Percentiles rank a stretch among this genome's conserved stretches.
Evolutionary conservation across 495 filamentous ascomycete species (phyloP).

Genomic region (Penicilliopsis zonata): DNA sequence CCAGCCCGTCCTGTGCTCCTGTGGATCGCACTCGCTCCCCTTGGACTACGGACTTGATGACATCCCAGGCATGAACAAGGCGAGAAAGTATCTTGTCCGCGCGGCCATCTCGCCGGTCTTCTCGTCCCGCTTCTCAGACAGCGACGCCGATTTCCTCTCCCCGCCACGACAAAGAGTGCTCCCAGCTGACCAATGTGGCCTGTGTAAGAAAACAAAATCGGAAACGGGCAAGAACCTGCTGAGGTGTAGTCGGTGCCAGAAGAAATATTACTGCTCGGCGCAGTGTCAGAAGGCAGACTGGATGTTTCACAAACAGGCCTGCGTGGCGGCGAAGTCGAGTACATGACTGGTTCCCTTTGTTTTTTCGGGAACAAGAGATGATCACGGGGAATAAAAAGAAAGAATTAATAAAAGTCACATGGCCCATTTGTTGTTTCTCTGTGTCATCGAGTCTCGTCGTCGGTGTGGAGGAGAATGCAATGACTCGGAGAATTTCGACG

Average conservation of each 20-base stretch:
- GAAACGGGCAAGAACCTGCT: not conserved
- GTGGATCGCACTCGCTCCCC: conserved; percentile 20
- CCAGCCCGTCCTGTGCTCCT: conserved; percentile 17
- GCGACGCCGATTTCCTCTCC: not conserved
- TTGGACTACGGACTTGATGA: conserved; percentile 12
- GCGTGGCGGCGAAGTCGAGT: not conserved
- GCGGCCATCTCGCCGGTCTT: conserved; percentile 22
- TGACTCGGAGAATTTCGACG: too few relatives aligned
- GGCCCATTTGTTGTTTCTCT: too few relatives aligned
- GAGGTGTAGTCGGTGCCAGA: not conserved
- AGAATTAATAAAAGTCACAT: too few relatives aligned
- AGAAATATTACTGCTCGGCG: not conserved
- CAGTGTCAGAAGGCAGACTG: not conserved
- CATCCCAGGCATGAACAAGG: conserved; percentile 10
- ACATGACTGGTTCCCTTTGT: too few relatives aligned
- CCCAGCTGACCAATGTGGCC: not conserved
- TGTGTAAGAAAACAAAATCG: not conserved
- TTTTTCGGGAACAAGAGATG: too few relatives aligned
- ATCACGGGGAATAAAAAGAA: too few relatives aligned
- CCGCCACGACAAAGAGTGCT: not conserved
- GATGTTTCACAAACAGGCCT: not conserved
- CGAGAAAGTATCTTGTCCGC: conserved; percentile 14
- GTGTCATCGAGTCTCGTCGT: too few relatives aligned
- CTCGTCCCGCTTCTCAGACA: conserved; percentile 16
- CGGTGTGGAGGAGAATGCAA: too few relatives aligned